phyloP scores from a whole-genome alignment of 1,139 yeast species.

The Scheffersomyces stambukii region DNA sequence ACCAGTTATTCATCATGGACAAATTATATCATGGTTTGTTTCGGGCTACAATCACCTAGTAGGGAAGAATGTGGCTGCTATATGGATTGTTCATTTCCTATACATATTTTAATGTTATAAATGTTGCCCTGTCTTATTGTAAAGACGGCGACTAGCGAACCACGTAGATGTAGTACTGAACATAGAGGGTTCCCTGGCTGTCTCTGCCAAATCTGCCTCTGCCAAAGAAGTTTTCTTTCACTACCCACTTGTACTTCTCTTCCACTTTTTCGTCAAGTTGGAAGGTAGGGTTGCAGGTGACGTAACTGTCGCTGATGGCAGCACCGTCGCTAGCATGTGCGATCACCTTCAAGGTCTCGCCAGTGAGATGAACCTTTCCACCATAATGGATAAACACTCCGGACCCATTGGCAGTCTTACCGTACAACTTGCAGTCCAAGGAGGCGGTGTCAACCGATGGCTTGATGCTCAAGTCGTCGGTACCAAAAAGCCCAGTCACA shows the following conservation, averaged over 20 bases:
- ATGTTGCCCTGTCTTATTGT: neutral
- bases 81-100: neutral
- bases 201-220: slow-evolving; percentile 53
- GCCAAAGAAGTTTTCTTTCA: slow-evolving; percentile 42
- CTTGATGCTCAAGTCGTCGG: slow-evolving; percentile 42
- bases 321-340: slow-evolving; percentile 21
- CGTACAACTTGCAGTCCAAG: slow-evolving; percentile 49
- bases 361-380: slow-evolving; percentile 41
- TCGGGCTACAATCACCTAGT: too few relatives aligned
- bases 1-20: too few relatives aligned
- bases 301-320: slow-evolving; percentile 43
- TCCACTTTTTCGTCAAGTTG: slow-evolving; percentile 34
- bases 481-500: slow-evolving; percentile 27
- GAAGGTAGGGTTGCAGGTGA: slow-evolving; percentile 44
- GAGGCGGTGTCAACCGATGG: slow-evolving; percentile 23
- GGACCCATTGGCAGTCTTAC: slow-evolving; percentile 35
- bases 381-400: slow-evolving; percentile 40
- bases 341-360: slow-evolving; percentile 30
- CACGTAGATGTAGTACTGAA: slow-evolving; percentile 48
- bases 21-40: too few relatives aligned
- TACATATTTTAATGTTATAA: neutral
- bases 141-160: slow-evolving; percentile 10
- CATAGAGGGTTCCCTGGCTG: slow-evolving; percentile 34
- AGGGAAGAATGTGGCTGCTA: neutral
- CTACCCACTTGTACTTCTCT: slow-evolving; percentile 45